Percentiles rank a stretch among this genome's conserved stretches.
Conservation (phyloP, 1,284 basidiomycete genomes). For the Pseudozyma hubeiensis region DNA sequence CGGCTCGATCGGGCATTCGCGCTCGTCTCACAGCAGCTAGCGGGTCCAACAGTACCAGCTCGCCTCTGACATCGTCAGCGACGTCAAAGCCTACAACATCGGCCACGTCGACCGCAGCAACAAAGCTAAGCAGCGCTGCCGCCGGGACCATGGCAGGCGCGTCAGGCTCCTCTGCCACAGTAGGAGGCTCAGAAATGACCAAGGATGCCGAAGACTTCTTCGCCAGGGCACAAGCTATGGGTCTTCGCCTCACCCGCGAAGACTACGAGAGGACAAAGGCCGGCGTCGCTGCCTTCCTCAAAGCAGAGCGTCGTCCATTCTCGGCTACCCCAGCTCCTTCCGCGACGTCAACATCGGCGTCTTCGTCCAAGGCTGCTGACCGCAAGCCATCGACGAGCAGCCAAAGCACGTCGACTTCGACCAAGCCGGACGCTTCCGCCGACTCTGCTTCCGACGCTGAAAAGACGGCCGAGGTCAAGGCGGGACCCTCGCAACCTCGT, state of each 20-base stretch:
- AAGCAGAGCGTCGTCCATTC: slow-evolving; percentile 56
- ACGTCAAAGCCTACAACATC: not conserved
- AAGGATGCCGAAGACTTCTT: slow-evolving; percentile 63
- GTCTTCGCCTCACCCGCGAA: slow-evolving; percentile 61
- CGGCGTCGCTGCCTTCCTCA: slow-evolving; percentile 65
- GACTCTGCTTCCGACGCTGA: slow-evolving; percentile 4
- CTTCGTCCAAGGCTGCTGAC: slow-evolving; percentile 12
- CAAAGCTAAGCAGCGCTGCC: not conserved
- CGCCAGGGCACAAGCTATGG: slow-evolving; percentile 65
- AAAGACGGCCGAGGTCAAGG: slow-evolving; percentile 16
- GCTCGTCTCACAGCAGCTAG: slow-evolving; percentile 13
- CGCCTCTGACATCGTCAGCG: slow-evolving; percentile 9
- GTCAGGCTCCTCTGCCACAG: slow-evolving; percentile 2
- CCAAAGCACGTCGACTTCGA: slow-evolving; percentile 2
- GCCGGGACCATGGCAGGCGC: slow-evolving; percentile 3
- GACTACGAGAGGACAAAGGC: slow-evolving; percentile 65
- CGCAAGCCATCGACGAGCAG: slow-evolving; percentile 6
- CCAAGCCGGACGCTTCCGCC: slow-evolving; percentile 1
- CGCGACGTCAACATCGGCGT: slow-evolving; percentile 5
- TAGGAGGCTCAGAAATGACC: slow-evolving; percentile 15
- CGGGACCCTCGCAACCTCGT: slow-evolving; percentile 18
- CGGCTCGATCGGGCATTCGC: slow-evolving; percentile 14
- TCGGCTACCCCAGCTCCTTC: slow-evolving; percentile 6
- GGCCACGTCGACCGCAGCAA: slow-evolving; percentile 6
- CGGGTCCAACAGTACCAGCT: slow-evolving; percentile 5